Conservation (phyloP, 106 monocot species). For the Chionographis japonica region DNA sequence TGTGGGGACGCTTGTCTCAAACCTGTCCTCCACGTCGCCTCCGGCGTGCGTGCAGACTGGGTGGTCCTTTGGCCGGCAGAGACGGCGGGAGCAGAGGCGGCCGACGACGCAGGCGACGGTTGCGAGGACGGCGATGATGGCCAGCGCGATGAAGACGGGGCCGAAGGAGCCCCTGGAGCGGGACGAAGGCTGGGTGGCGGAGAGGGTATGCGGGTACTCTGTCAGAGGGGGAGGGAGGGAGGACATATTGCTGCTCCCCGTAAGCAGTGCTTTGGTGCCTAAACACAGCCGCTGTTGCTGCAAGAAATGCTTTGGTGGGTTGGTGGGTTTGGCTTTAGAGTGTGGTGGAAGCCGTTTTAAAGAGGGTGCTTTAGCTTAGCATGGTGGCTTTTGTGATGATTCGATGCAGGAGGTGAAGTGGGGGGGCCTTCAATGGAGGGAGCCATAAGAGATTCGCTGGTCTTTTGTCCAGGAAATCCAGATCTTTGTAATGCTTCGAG, state of each 20-base stretch:
- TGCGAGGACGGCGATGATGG: conserved; percentile 33
- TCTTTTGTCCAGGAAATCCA: background rate
- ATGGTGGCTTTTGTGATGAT: background rate
- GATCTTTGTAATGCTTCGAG: conserved; percentile 16
- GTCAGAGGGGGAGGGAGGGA: conserved; percentile 1
- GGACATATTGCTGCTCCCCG: background rate
- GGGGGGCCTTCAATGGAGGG: background rate
- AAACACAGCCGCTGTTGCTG: background rate
- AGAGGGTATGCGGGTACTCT: conserved; percentile 3
- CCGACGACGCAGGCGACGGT: conserved; percentile 31
- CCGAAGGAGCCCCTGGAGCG: conserved; percentile 36
- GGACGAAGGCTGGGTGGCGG: background rate
- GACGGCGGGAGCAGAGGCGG: conserved; percentile 23
- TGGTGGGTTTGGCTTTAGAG: background rate
- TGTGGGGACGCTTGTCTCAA: no score
- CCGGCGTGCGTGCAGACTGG: background rate
- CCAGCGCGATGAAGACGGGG: conserved; percentile 30
- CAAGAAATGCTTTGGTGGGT: background rate
- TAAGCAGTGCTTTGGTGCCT: no score
- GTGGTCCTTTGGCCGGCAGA: conserved; percentile 5
- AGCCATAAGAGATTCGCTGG: background rate
- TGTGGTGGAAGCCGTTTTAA: background rate
- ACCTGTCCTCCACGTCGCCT: background rate
- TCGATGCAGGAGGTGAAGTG: background rate
- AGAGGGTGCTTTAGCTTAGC: background rate